Conservation (phyloP, 2,329 filamentous ascomycete genomes). For the Hortaea werneckii region DNA sequence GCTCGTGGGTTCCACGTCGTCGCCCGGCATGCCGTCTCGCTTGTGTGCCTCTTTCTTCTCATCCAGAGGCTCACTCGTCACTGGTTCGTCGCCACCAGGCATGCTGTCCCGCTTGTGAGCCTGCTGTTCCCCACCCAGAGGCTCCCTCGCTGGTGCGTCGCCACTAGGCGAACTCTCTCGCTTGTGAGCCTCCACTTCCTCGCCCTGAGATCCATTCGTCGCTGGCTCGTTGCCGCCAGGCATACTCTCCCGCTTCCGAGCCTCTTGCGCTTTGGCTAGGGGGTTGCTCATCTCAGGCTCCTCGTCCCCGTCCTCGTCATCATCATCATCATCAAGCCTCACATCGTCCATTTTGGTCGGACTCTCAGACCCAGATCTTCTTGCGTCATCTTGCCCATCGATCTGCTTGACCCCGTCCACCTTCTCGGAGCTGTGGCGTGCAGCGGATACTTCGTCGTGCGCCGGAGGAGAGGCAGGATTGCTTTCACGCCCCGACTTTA, state of each 20-base stretch:
- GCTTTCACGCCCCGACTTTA: neutral
- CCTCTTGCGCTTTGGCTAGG: neutral
- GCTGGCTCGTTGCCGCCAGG: neutral
- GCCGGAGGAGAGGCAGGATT: no score
- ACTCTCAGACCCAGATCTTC: no score
- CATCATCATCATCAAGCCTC: neutral
- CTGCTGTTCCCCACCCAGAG: no score
- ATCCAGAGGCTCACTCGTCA: neutral
- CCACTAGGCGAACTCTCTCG: no score
- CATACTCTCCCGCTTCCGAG: constrained; percentile 1
- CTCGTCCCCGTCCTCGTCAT: neutral
- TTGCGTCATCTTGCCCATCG: neutral
- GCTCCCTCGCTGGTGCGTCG: no score
- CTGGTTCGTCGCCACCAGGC: no score
- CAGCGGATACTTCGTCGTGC: neutral
- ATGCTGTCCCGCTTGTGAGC: no score
- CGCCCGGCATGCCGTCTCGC: neutral
- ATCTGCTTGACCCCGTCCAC: neutral
- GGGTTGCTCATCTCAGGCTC: neutral
- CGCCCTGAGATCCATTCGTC: no score
- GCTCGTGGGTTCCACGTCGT: no score
- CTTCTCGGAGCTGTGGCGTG: neutral
- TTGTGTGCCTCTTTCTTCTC: neutral
- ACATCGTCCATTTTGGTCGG: constrained; percentile 6
- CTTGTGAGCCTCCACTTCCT: no score